A percentile compares a stretch with the other conserved stretches of the same genome.
These are phyloP conservation scores for Blastobotrys buckinghamii DNA, from an alignment of 1,139 yeast genomes.

Conservation along the genomic window DNA sequence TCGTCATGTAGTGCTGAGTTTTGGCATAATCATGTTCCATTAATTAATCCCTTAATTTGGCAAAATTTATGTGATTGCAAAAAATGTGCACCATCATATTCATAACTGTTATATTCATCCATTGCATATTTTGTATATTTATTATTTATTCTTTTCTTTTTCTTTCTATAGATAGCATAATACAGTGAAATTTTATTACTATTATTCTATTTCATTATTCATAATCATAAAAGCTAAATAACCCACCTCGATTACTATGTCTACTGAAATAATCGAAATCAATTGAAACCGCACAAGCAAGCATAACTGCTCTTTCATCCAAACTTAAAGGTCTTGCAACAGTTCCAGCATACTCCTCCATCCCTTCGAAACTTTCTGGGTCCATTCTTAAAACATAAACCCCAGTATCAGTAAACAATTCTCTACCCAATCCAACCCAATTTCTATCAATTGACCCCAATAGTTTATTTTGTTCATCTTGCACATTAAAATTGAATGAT, in stretches of 20 bases:
- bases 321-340: constrained; percentile 43
- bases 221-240: constrained; percentile 36
- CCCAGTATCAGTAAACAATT: constrained; percentile 90
- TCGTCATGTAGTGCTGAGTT: not conserved
- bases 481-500: constrained; percentile 79
- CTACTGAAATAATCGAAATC: constrained; percentile 94
- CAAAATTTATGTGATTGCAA: not conserved
- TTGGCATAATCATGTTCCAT: not conserved
- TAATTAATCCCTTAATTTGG: not conserved
- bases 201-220: constrained; percentile 29
- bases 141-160: not conserved
- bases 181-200: not conserved
- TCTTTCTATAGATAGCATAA: too few relatives aligned
- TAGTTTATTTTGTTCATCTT: constrained; percentile 50
- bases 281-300: constrained; percentile 84
- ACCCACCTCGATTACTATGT: constrained; percentile 54
- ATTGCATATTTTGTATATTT: too few relatives aligned
- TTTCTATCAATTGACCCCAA: constrained; percentile 81
- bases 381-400: constrained; percentile 84
- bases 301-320: constrained; percentile 78
- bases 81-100: not conserved
- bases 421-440: constrained; percentile 94
- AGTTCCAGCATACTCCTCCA: constrained; percentile 21
- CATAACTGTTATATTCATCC: too few relatives aligned
- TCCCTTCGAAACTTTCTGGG: constrained; percentile 48